A percentile compares a stretch with the other conserved stretches of the same genome.
phyloP scores from a whole-genome alignment of 352 stramenopile species.

The Globisporangium apiculatum region DNA sequence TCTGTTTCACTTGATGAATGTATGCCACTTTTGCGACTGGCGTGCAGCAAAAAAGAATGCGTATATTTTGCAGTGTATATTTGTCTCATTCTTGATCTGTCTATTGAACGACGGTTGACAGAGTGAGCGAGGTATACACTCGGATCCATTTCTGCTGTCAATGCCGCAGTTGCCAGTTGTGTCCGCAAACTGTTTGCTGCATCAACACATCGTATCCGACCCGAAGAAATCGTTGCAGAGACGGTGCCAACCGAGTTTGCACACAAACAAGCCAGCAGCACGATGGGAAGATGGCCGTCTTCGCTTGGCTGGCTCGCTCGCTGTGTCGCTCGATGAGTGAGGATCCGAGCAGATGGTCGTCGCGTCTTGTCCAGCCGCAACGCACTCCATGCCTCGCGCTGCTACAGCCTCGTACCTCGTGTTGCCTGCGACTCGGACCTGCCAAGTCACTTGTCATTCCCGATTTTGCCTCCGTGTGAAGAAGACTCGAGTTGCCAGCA shows the following conservation, averaged over 20 bases:
- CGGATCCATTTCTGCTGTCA: background rate
- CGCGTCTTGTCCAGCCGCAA: background rate
- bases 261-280: background rate
- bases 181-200: background rate
- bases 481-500: background rate
- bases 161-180: background rate
- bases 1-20: background rate
- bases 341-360: background rate
- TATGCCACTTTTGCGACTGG: background rate
- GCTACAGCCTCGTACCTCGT: no score
- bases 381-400: background rate
- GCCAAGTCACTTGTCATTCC: no score
- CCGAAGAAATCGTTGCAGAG: background rate
- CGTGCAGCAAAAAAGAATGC: background rate
- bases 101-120: background rate
- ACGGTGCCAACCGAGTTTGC: no score
- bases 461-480: background rate
- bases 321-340: background rate
- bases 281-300: background rate
- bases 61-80: background rate
- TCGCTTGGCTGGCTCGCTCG: background rate
- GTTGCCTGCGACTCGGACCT: no score
- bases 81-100: background rate
- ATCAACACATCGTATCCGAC: background rate
- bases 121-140: background rate